phyloP scores from a whole-genome alignment of 2,329 filamentous ascomycete species.

The Trichoderma polysporum region DNA sequence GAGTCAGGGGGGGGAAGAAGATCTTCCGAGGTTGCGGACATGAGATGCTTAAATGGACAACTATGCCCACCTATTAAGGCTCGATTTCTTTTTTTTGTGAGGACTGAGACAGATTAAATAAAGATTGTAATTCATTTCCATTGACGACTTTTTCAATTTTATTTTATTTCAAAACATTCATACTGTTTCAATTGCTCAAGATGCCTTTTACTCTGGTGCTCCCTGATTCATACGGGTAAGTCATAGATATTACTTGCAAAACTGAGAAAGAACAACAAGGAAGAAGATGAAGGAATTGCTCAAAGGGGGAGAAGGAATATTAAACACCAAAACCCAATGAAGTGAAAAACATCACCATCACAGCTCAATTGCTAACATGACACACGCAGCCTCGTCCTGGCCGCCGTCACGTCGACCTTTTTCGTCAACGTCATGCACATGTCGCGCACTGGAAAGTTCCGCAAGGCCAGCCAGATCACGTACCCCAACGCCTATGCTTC shows the following conservation, averaged over 20 bases:
- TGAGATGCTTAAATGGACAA: constrained; percentile 17
- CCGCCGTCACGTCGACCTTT: constrained; percentile 55
- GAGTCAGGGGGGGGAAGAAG: neutral
- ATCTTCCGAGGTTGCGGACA: neutral
- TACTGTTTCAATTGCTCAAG: constrained; percentile 29
- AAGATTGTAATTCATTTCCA: neutral
- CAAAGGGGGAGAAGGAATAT: neutral
- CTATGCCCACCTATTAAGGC: neutral
- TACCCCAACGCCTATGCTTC: constrained; percentile 61
- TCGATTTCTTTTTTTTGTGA: neutral
- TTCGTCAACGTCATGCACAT: constrained; percentile 57
- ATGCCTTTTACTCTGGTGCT: constrained; percentile 48
- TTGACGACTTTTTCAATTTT: neutral
- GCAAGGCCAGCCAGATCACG: constrained; percentile 52
- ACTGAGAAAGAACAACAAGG: neutral
- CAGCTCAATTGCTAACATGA: neutral
- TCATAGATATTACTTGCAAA: neutral
- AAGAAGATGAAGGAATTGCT: neutral
- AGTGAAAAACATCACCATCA: neutral
- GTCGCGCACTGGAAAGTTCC: constrained; percentile 46
- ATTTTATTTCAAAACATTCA: neutral
- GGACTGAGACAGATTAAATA: neutral
- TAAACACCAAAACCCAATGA: neutral
- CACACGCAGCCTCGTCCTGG: constrained; percentile 58
- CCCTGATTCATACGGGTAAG: constrained; percentile 53